Conservation (phyloP, 306 rosid species). For the Cucurbita pepo region DNA sequence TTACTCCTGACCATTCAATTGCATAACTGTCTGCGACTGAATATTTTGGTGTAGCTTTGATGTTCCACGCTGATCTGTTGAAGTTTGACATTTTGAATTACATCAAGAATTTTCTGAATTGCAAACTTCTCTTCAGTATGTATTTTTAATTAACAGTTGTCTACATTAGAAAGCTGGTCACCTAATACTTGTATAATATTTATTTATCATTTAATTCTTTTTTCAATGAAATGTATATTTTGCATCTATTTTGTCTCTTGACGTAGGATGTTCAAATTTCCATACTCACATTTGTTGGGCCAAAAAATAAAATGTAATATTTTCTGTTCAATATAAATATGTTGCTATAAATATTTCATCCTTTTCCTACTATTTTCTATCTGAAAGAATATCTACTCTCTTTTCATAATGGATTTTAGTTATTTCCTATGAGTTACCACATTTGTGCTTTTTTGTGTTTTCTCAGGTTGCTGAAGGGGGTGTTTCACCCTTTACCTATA, state of each 20-base stretch:
- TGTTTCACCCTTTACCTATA: slow-evolving; percentile 70
- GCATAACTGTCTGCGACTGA: background rate
- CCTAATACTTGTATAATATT: background rate
- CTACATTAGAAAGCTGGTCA: background rate
- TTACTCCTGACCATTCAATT: background rate
- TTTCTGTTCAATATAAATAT: background rate
- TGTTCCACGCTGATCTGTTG: background rate
- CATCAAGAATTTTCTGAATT: background rate
- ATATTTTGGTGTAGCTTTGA: background rate
- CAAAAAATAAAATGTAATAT: background rate
- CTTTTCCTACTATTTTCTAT: background rate
- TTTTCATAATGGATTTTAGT: background rate
- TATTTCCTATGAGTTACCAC: background rate
- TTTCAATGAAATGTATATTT: background rate
- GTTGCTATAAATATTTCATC: background rate
- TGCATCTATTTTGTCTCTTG: background rate
- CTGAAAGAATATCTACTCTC: background rate
- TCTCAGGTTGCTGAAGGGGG: slow-evolving; percentile 72
- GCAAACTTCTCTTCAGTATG: background rate
- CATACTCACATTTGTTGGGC: background rate
- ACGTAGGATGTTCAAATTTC: background rate
- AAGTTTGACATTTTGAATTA: background rate
- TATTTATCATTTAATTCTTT: background rate
- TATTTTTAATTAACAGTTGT: background rate
- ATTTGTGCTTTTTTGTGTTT: slow-evolving; percentile 10